Base-by-base conservation (phyloP, 2,329 filamentous ascomycete species). In the Rachicladosporium sp. region DNA sequence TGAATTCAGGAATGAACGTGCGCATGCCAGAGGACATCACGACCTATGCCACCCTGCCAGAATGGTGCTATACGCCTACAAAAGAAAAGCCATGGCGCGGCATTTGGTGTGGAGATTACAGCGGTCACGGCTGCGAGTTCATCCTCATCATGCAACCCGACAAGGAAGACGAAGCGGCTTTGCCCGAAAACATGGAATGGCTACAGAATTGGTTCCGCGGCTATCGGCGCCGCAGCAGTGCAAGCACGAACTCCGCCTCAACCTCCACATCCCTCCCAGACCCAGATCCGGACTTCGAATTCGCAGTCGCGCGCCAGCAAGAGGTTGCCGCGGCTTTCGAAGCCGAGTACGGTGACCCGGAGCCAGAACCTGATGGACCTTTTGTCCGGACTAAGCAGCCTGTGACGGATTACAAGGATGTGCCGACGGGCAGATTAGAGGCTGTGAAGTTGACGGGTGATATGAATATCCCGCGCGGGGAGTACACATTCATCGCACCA, bases 401-500 rank as follows among this genome's bases (percentile, higher is more conserved):
- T 10, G 12, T 37, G 11, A 35, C 36, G 5, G 41, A 43, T 21
- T 19, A 31, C n/a, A 6, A 12, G 32, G 42, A 40, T 10, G 64
- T 75, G 1, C 76, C 82, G 48, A 68, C 67, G 9, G 85, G 86
- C 4, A 69, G 77, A 2, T 60, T 96, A 3, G 78, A 88, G 57
- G 89, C 82, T 0, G 78, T 95, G 54, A 96, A 96, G 58, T 65
- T 98, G 29, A 96, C 89, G 0, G 89, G 89, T 1, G 89, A 98
- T 53, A 77, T 81, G 0, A 93, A 95, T 49, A 78, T 96, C 10
- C 89, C 89, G 0, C 73, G 88, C 7, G 89, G 88, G 6, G 82
- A 95, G 58, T 76, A 79, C 49, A 85, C 82, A 0, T 95, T 93
- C 56, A 70, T 84, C 3, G 81, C 78, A 0, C 74, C 85, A 4